These are phyloP conservation scores for Penicillium brasilianum DNA, from an alignment of 2,329 filamentous ascomycete genomes.

Conservation along the genomic window DNA sequence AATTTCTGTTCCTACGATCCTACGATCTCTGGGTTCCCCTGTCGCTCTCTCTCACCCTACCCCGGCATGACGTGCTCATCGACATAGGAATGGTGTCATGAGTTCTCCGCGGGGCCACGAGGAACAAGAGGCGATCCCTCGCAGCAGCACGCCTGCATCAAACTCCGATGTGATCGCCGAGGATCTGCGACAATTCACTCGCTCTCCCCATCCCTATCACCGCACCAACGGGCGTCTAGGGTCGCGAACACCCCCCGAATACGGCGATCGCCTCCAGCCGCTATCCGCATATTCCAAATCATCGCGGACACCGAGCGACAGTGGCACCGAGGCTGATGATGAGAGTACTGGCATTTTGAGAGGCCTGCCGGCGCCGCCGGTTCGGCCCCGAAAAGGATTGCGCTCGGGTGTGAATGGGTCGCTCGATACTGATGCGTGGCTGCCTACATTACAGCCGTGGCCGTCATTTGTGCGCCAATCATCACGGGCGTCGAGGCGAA, in stretches of 20 bases:
- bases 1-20: not conserved
- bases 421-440: slow-evolving; percentile 37
- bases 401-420: slow-evolving; percentile 45
- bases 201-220: slow-evolving; percentile 72
- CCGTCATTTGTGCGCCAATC: slow-evolving; percentile 38
- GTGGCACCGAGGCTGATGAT: slow-evolving; percentile 93
- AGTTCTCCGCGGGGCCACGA: slow-evolving; percentile 37
- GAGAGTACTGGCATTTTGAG: slow-evolving; percentile 78
- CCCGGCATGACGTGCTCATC: slow-evolving; percentile 38
- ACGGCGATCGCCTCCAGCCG: slow-evolving; percentile 40
- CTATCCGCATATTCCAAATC: slow-evolving; percentile 49
- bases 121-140: slow-evolving; percentile 33
- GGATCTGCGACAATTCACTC: slow-evolving; percentile 57
- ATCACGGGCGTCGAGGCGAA: slow-evolving; percentile 36
- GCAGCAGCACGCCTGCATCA: slow-evolving; percentile 28
- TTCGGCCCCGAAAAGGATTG: slow-evolving; percentile 77
- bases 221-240: slow-evolving; percentile 65
- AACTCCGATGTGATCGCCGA: slow-evolving; percentile 28
- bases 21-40: not conserved
- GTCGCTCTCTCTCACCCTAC: slow-evolving; percentile 7
- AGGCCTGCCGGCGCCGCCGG: slow-evolving; percentile 79
- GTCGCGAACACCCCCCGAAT: slow-evolving; percentile 50
- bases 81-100: slow-evolving; percentile 43
- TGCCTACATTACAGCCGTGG: slow-evolving; percentile 39
- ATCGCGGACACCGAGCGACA: slow-evolving; percentile 74